Evolutionary conservation across 179 eudicot genomes (phyloP).

Genomic region (Kewa caespitosa): DNA sequence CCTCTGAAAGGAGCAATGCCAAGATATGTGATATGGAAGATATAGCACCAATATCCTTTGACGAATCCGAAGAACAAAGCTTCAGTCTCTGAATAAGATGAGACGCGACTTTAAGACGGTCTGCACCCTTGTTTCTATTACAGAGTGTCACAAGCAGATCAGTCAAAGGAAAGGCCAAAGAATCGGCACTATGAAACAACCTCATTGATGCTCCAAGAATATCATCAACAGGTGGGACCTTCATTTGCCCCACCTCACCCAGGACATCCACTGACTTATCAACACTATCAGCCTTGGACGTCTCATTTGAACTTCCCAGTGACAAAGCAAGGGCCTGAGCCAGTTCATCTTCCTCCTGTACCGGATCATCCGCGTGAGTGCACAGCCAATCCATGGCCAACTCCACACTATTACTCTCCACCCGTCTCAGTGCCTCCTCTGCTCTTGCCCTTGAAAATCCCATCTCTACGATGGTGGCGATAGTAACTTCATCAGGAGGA

Average conservation of each 20-base stretch:
- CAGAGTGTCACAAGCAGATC: slow-evolving; percentile 90
- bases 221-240: slow-evolving; percentile 86
- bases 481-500: slow-evolving; percentile 91
- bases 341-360: slow-evolving; percentile 91
- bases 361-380: slow-evolving; percentile 92
- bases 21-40: slow-evolving; percentile 80
- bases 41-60: slow-evolving; percentile 60
- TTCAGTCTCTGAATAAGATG: slow-evolving; percentile 78
- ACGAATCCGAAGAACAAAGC: slow-evolving; percentile 64
- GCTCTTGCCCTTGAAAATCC: slow-evolving; percentile 96
- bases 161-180: slow-evolving; percentile 75
- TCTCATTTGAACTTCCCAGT: slow-evolving; percentile 76
- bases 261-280: slow-evolving; percentile 62
- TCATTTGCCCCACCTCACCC: slow-evolving; percentile 62
- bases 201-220: slow-evolving; percentile 80
- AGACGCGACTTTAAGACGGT: slow-evolving; percentile 72
- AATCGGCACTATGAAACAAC: slow-evolving; percentile 72
- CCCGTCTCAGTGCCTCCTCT: slow-evolving; percentile 92
- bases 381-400: slow-evolving; percentile 99
- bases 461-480: slow-evolving; percentile 92
- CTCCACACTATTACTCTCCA: slow-evolving; percentile 93
- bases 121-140: slow-evolving; percentile 86
- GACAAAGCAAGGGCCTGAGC: slow-evolving; percentile 95
- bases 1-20: slow-evolving; percentile 89
- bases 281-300: slow-evolving; percentile 65